These are phyloP conservation scores for Fraxinus dipetala DNA, from an alignment of 305 asterid species.

Conservation along the genomic window DNA sequence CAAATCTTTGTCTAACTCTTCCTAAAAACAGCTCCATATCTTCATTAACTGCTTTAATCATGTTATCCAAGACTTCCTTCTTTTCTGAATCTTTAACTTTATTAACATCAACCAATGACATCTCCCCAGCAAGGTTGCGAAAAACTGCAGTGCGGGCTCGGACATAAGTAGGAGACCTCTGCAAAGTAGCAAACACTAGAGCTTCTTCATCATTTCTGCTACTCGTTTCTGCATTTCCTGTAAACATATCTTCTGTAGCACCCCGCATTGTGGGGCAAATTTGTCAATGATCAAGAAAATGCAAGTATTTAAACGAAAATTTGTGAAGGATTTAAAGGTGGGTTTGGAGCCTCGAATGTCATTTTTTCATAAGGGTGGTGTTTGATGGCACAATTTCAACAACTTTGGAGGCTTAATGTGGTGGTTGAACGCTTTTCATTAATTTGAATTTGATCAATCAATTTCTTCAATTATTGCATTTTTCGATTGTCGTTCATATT, in stretches of 20 bases:
- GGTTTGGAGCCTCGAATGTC: constrained; percentile 13
- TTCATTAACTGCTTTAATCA: constrained; percentile 47
- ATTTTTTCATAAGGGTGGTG: constrained; percentile 2
- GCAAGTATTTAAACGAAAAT: constrained; percentile 6
- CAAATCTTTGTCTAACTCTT: constrained; percentile 74
- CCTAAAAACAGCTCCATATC: constrained; percentile 55
- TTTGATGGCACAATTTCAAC: constrained; percentile 36
- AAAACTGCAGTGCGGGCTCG: constrained; percentile 57
- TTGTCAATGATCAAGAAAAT: neutral
- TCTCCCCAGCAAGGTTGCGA: constrained; percentile 49
- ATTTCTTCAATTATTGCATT: neutral
- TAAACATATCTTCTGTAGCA: constrained; percentile 28
- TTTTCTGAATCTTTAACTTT: constrained; percentile 44
- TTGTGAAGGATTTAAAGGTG: constrained; percentile 33
- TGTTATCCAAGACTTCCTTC: constrained; percentile 52
- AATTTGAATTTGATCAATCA: constrained; percentile 16
- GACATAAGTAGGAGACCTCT: constrained; percentile 56
- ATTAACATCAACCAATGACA: constrained; percentile 60
- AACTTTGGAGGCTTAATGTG: constrained; percentile 44
- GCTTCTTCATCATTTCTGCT: constrained; percentile 47
- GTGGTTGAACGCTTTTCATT: constrained; percentile 37
- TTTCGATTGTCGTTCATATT: neutral
- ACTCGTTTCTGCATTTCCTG: constrained; percentile 30
- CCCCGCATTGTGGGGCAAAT: constrained; percentile 24
- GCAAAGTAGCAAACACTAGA: constrained; percentile 57